Conservation (phyloP, 768 basidiomycete genomes). For the Pisolithus sp. region DNA sequence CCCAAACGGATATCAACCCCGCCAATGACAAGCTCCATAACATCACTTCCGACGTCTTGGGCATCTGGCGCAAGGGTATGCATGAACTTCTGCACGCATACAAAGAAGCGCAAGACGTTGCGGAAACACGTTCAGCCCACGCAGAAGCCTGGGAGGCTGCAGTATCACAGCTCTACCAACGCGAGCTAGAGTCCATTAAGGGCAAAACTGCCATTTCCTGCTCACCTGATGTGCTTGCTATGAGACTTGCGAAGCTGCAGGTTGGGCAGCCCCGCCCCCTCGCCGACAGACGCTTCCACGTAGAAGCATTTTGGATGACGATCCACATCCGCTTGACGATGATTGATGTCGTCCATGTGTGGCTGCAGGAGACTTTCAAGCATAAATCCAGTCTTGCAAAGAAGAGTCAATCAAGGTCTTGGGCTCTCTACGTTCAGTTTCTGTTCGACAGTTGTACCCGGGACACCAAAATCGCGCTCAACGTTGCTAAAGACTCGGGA, state of each 20-base stretch:
- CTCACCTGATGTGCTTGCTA: constrained; percentile 41
- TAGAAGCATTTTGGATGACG: constrained; percentile 54
- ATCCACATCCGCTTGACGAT: constrained; percentile 49
- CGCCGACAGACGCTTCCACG: constrained; percentile 52
- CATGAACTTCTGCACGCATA: constrained; percentile 35
- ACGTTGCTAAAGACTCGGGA: constrained; percentile 42
- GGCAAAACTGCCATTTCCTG: constrained; percentile 28
- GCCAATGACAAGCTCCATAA: constrained; percentile 17
- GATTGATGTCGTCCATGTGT: constrained; percentile 35
- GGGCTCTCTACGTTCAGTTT: constrained; percentile 44
- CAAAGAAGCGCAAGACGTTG: constrained; percentile 31
- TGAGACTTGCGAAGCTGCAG: constrained; percentile 43
- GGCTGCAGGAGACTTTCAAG: constrained; percentile 32
- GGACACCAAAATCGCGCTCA: constrained; percentile 42
- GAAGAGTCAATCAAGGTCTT: constrained; percentile 28
- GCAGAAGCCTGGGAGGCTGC: constrained; percentile 56
- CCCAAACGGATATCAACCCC: constrained; percentile 25
- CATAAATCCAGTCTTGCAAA: constrained; percentile 14
- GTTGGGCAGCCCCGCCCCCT: constrained; percentile 54
- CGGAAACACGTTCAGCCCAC: constrained; percentile 49
- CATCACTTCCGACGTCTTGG: constrained; percentile 26
- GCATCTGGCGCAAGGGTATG: constrained; percentile 36
- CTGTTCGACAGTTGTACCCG: constrained; percentile 38
- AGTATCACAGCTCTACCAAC: constrained; percentile 43
- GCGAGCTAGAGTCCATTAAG: constrained; percentile 35